Conservation (phyloP, 305 asterid genomes). For the Solanum chacoense region DNA sequence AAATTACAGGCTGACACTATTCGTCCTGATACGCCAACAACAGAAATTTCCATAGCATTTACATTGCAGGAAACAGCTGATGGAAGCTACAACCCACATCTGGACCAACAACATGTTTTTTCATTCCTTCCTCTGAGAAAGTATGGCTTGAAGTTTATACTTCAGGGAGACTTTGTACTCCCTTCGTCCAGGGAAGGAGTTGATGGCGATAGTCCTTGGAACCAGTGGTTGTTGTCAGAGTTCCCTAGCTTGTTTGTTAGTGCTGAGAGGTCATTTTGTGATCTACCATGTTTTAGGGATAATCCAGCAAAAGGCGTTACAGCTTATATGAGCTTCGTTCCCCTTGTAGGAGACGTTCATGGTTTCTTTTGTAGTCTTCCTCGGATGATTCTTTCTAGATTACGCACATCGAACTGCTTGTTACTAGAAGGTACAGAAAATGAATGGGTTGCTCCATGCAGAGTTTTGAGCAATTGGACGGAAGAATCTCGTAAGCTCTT, state of each 20-base stretch:
- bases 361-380: constrained; percentile 88
- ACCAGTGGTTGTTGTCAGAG: constrained; percentile 87
- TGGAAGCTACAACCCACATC: constrained; percentile 51
- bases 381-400: constrained; percentile 60
- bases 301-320: constrained; percentile 65
- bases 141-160: constrained; percentile 80
- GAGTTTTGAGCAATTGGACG: constrained; percentile 81
- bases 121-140: constrained; percentile 92
- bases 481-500: constrained; percentile 55
- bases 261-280: constrained; percentile 66
- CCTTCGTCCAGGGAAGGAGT: constrained; percentile 99
- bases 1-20: constrained; percentile 42
- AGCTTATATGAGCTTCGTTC: constrained; percentile 68
- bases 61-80: constrained; percentile 50
- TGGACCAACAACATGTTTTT: constrained; percentile 85
- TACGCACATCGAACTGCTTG: constrained; percentile 74
- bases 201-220: constrained; percentile 92
- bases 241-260: constrained; percentile 71
- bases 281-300: constrained; percentile 68
- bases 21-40: constrained; percentile 48
- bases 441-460: constrained; percentile 86
- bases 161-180: constrained; percentile 91
- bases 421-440: constrained; percentile 47
- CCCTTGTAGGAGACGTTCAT: constrained; percentile 27
- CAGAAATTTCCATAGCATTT: constrained; percentile 87